These are phyloP conservation scores for Cavenderia fasciculata DNA, from an alignment of 78 protist species.

Conservation along the genomic window DNA sequence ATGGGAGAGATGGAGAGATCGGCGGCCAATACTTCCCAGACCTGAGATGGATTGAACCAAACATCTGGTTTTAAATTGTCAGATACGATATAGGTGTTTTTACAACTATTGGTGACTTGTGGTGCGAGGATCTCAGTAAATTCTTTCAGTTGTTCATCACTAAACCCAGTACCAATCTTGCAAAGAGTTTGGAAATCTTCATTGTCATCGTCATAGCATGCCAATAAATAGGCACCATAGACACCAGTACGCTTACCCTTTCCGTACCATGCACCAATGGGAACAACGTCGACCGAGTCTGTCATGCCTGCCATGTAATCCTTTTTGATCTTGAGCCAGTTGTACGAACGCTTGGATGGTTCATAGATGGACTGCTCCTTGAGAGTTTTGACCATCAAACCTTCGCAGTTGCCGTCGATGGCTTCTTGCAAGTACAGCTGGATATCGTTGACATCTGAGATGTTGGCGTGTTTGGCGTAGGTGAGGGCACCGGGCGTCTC, in stretches of 20 bases:
- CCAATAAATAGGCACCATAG: constrained; percentile 96
- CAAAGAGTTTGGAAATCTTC: constrained; percentile 95
- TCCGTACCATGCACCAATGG: constrained; percentile 97
- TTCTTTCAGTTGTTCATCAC: constrained; percentile 83
- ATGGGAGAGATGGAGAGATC: constrained; percentile 94
- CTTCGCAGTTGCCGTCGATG: constrained; percentile 93
- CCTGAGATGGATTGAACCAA: constrained; percentile 92
- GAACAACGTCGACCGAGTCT: constrained; percentile 98
- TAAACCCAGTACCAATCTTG: constrained; percentile 96
- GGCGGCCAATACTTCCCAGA: constrained; percentile 98
- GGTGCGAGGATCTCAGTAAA: constrained; percentile 43
- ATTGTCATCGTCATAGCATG: constrained; percentile 93
- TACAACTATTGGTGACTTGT: constrained; percentile 33
- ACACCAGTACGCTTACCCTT: constrained; percentile 98
- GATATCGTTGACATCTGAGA: constrained; percentile 86
- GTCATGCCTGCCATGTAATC: constrained; percentile 98
- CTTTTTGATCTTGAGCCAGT: constrained; percentile 97
- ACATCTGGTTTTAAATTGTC: constrained; percentile 88
- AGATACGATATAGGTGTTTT: constrained; percentile 49
- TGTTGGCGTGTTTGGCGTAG: constrained; percentile 86
- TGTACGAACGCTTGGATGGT: constrained; percentile 90
- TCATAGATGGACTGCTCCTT: constrained; percentile 90
- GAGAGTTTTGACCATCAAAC: constrained; percentile 97
- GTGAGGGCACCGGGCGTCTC: constrained; percentile 59
- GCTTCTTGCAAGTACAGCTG: constrained; percentile 87